Evolutionary conservation across 23 red algal species (phyloP), one percentile per base, ranked within the genome.

Genomic region (Gracilaria gracilis): DNA sequence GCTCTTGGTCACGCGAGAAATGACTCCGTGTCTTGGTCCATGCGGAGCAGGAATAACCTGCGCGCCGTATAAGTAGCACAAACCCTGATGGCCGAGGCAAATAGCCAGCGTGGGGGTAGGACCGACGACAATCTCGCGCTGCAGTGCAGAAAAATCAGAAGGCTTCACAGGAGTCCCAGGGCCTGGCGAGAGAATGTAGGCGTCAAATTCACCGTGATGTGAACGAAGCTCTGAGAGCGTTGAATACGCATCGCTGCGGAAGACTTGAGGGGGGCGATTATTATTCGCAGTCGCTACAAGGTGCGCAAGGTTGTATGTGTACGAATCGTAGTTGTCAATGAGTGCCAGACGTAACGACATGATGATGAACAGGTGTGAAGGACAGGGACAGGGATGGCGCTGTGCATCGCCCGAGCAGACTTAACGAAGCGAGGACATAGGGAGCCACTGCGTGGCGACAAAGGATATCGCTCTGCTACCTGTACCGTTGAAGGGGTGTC

Each of bases 311-410:
- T 96, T 99, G 89, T 96, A 94, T 23, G 97, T 96, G 82, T 99
- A 99, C 8, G 94, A 96, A 67, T 99, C 97, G 80, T 95, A 94
- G 82, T 96, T 96, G 87, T 99, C 97, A 35, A 99, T 83, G 35
- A 99, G 82, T 14, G 95, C 85, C 29, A 95, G 61, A 25, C 96
- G 87, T 47, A 94, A 42, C 37, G 85, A 24, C 85, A 77, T 77
- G 40, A 28, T 77, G 21, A 28, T 1, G 14, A 9, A 19, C 31
- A 37, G 20, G 4, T 20, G 2, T 2, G 4, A 19, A 20, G 8
- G 27, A 19, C 9, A 32, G 64, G 16, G 42, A 7, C 11, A 37
- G 64, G 32, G 37, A 20, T 0, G 33, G 28, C 28, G 9, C 64
- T 19, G 32, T 24, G 28, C 27, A 69, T 8, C 28, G 64, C 64